These are phyloP conservation scores for Luvunga scandens DNA, from an alignment of 345 rosid genomes.

Conservation along the genomic window DNA sequence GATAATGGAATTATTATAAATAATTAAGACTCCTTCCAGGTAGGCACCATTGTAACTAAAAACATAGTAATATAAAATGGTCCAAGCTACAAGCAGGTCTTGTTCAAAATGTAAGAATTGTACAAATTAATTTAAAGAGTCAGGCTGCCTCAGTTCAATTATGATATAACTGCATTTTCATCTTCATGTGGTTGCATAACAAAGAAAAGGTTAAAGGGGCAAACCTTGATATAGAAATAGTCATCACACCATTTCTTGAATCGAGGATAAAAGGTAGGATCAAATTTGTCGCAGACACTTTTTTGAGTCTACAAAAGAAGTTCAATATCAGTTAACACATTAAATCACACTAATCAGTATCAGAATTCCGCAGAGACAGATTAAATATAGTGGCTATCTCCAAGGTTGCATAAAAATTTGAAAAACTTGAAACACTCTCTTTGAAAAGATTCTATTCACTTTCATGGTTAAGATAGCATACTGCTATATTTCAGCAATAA, in stretches of 20 bases:
- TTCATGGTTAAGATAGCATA: not conserved
- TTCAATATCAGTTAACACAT: slow-evolving; percentile 2
- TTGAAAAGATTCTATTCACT: not conserved
- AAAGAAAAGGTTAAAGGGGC: not conserved
- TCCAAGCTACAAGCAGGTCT: not conserved
- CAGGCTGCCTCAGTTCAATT: not conserved
- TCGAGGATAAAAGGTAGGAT: slow-evolving; percentile 77
- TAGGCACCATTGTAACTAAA: not conserved
- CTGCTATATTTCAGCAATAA: not conserved
- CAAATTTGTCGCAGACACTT: slow-evolving; percentile 82
- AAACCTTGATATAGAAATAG: slow-evolving; percentile 87
- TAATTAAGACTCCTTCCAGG: not conserved
- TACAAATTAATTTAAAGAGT: slow-evolving; percentile 1
- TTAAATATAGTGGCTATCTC: not conserved
- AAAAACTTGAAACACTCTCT: not conserved
- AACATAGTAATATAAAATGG: not conserved
- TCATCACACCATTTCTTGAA: slow-evolving; percentile 99
- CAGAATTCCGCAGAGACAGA: not conserved
- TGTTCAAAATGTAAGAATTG: not conserved
- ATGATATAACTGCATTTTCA: not conserved
- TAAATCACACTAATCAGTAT: not conserved
- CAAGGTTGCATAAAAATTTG: not conserved
- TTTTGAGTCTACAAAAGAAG: slow-evolving; percentile 62
- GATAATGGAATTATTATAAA: not conserved
- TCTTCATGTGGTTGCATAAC: not conserved